Conservation (phyloP, 2,329 filamentous ascomycete species). For the Pseudonectria buxi region DNA sequence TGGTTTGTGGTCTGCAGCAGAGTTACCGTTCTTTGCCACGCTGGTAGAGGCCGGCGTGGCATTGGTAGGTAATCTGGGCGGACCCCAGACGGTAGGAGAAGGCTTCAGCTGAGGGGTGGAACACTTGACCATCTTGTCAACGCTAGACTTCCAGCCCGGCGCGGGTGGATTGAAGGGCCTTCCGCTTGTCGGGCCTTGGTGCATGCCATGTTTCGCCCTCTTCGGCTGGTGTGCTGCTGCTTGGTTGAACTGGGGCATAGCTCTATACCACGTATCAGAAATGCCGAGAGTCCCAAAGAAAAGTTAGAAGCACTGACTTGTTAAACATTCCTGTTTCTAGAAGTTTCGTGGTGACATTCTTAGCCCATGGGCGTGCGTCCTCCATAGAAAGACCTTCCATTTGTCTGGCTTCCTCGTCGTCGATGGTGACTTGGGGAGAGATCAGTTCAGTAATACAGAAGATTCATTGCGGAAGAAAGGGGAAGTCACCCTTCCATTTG, state of each 20-base stretch:
- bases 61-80: not conserved
- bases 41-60: constrained; percentile 7
- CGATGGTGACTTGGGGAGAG: constrained; percentile 3
- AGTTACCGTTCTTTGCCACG: constrained; percentile 2
- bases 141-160: constrained; percentile 10
- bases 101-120: not conserved
- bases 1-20: not conserved
- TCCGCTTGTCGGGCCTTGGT: no score
- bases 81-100: constrained; percentile 5
- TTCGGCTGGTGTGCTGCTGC: no score
- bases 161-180: constrained; percentile 7
- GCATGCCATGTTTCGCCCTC: no score
- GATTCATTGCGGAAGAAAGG: not conserved
- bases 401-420: constrained; percentile 16
- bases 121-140: not conserved
- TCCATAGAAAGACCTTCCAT: constrained; percentile 14
- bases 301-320: not conserved
- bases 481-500: constrained; percentile 10
- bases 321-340: not conserved
- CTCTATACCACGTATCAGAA: not conserved
- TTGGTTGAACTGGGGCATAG: no score
- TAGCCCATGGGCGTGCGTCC: constrained; percentile 17
- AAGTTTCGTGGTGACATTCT: not conserved
- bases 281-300: no score
- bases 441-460: not conserved